Evolutionary conservation across 2,329 filamentous ascomycete species (phyloP).

Genomic region (Dendryphion nanum): DNA sequence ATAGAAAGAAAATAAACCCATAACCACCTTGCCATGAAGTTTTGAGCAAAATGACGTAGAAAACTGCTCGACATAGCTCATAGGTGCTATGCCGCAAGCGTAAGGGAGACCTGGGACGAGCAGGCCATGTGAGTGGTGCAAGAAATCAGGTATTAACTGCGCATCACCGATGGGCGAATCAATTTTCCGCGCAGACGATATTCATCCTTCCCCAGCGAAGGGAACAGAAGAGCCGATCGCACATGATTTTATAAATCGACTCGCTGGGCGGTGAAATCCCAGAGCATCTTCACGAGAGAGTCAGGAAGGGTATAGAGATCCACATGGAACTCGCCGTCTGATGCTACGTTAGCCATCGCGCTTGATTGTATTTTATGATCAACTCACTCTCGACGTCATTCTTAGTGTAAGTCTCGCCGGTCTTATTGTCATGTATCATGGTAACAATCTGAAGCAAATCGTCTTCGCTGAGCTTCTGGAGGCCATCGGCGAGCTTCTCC

Average conservation of each 20-base stretch:
- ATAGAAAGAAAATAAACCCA: too few species aligned
- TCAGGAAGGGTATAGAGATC: slow-evolving; percentile 98
- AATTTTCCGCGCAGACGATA: too few species aligned
- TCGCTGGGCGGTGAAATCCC: slow-evolving; percentile 68
- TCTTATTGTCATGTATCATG: slow-evolving; percentile 97
- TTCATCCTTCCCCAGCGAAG: too few species aligned
- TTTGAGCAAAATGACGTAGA: too few species aligned
- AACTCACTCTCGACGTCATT: slow-evolving; percentile 90
- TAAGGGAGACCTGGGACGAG: too few species aligned
- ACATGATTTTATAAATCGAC: slow-evolving; percentile 26
- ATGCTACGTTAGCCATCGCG: background rate
- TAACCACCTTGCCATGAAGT: too few species aligned
- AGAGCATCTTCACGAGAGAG: slow-evolving; percentile 83
- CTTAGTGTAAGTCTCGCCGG: slow-evolving; percentile 89
- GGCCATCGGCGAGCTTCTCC: slow-evolving; percentile 91
- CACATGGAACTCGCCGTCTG: slow-evolving; percentile 95
- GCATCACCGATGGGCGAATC: too few species aligned
- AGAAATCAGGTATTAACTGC: too few species aligned
- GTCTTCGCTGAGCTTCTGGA: slow-evolving; percentile 88
- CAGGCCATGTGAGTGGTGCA: too few species aligned
- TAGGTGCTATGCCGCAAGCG: too few species aligned
- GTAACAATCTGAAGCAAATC: slow-evolving; percentile 93
- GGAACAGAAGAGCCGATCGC: too few species aligned
- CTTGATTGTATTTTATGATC: background rate
- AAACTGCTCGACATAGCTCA: too few species aligned